A percentile compares a stretch with the other conserved stretches of the same genome.
Conservation (phyloP, 768 basidiomycete species). For the Pleurotus ostreatus region DNA sequence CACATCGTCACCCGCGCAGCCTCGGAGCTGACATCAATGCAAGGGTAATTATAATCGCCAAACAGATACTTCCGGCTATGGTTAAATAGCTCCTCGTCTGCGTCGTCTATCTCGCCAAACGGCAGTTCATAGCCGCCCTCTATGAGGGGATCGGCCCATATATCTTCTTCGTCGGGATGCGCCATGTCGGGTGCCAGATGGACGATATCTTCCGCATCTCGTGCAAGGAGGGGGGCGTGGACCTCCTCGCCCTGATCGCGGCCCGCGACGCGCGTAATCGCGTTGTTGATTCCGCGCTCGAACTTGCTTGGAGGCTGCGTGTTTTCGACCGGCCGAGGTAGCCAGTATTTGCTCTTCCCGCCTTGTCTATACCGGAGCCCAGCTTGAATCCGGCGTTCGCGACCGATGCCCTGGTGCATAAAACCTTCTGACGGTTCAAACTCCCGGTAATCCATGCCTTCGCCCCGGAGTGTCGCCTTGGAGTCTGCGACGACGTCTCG, state of each 20-base stretch:
- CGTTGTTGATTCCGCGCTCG: conserved; percentile 38
- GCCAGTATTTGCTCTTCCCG: conserved; percentile 95
- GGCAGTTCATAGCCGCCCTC: conserved; percentile 55
- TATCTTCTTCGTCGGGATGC: conserved; percentile 34
- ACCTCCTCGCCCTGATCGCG: conserved; percentile 49
- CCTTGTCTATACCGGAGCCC: conserved; percentile 89
- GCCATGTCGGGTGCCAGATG: conserved; percentile 59
- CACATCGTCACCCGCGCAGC: conserved; percentile 60
- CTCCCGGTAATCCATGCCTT: conserved; percentile 92
- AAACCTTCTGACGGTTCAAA: conserved; percentile 95
- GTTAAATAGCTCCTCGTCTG: conserved; percentile 72
- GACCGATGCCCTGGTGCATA: conserved; percentile 85
- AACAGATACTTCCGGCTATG: conserved; percentile 80
- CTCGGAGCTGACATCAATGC: conserved; percentile 84
- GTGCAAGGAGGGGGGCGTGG: conserved; percentile 69
- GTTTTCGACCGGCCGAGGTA: conserved; percentile 59
- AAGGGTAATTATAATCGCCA: conserved; percentile 89
- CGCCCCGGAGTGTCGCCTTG: conserved; percentile 75
- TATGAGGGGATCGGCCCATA: conserved; percentile 29
- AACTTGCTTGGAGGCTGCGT: conserved; percentile 33
- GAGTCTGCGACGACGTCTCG: conserved; percentile 87
- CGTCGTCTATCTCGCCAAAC: conserved; percentile 66
- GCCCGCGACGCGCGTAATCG: conserved; percentile 36
- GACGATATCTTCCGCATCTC: conserved; percentile 60
- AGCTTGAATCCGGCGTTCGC: conserved; percentile 84